Evolutionary conservation across 179 eudicot genomes (phyloP).

Genomic region (Silene coronaria): DNA sequence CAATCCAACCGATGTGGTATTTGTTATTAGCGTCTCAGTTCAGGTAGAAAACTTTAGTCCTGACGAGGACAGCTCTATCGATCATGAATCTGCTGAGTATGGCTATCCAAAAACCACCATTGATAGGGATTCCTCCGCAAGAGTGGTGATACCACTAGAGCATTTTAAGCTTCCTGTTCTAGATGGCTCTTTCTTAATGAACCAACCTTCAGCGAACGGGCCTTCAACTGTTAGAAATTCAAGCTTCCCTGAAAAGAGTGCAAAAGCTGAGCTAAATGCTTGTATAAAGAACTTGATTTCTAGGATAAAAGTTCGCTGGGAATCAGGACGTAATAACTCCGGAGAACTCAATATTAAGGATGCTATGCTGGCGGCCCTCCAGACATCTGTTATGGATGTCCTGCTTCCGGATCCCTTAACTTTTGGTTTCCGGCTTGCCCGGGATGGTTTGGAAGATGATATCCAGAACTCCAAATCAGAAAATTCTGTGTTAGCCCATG

Average conservation of each 20-base stretch:
- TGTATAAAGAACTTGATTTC: slow-evolving; percentile 86
- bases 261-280: slow-evolving; percentile 83
- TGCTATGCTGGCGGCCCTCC: slow-evolving; percentile 90
- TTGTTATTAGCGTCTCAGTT: slow-evolving; percentile 78
- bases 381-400: slow-evolving; percentile 93
- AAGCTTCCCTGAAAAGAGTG: slow-evolving; percentile 70
- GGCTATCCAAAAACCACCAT: slow-evolving; percentile 81
- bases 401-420: slow-evolving; percentile 92
- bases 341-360: slow-evolving; percentile 93
- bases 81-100: slow-evolving; percentile 44
- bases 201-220: slow-evolving; percentile 42
- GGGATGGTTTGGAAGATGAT: slow-evolving; percentile 17
- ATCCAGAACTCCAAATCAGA: slow-evolving; percentile 20
- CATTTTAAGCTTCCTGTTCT: slow-evolving; percentile 90
- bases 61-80: slow-evolving; percentile 25
- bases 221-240: slow-evolving; percentile 34
- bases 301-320: slow-evolving; percentile 88
- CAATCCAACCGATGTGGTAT: slow-evolving; percentile 87
- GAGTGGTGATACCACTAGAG: slow-evolving; percentile 89
- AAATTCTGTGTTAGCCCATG: slow-evolving; percentile 63
- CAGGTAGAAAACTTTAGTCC: slow-evolving; percentile 45
- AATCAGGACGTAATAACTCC: slow-evolving; percentile 87
- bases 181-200: slow-evolving; percentile 65
- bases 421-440: slow-evolving; percentile 75
- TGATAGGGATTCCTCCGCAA: slow-evolving; percentile 82